Conservation (phyloP, 2,329 filamentous ascomycete genomes). For the Cadophora luteo-olivacea region DNA sequence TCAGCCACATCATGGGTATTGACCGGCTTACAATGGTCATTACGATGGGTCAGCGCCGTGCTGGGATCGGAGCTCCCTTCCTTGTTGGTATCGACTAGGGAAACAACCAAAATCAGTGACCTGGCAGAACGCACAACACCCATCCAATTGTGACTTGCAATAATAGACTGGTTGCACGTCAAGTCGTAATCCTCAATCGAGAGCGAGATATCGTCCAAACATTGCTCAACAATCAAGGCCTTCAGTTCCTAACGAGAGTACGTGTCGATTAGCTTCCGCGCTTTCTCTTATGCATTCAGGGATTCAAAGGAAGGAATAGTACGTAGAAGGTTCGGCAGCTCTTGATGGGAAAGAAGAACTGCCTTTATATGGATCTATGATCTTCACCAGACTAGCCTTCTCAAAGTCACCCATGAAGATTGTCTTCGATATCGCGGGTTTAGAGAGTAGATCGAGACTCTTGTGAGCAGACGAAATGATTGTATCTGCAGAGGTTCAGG, state of each 20-base stretch:
- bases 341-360: background rate
- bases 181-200: background rate
- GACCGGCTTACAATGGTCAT: background rate
- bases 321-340: background rate
- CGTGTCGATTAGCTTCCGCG: background rate
- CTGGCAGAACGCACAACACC: background rate
- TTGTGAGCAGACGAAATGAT: background rate
- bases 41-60: background rate
- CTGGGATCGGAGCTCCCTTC: background rate
- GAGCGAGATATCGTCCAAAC: background rate
- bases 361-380: background rate
- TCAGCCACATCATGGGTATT: background rate
- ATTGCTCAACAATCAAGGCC: background rate
- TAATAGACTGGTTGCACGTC: background rate
- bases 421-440: background rate
- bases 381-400: background rate
- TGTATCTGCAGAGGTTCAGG: background rate
- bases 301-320: background rate
- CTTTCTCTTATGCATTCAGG: background rate
- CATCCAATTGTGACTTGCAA: background rate
- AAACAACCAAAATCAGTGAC: background rate
- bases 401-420: background rate
- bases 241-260: background rate
- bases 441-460: background rate
- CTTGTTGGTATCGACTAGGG: background rate